Percentiles rank a stretch among this genome's conserved stretches.
These are phyloP conservation scores for Zygnema cylindricum DNA, from an alignment of 139 green algal species.

Conservation along the genomic window DNA sequence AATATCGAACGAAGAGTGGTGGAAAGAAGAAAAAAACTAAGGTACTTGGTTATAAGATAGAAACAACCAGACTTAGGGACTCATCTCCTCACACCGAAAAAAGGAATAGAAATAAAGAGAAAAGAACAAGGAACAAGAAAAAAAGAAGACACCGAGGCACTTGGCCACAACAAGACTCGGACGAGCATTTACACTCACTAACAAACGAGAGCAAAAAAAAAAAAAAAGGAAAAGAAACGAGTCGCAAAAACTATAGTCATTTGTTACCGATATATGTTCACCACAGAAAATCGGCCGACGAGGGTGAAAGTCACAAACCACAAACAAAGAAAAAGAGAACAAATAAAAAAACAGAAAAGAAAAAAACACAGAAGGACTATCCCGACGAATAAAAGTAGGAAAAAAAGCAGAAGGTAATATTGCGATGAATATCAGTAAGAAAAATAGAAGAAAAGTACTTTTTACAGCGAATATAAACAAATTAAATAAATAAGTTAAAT, in stretches of 20 bases:
- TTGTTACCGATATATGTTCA: not conserved
- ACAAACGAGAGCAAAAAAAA: not conserved
- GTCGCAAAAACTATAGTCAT: not conserved
- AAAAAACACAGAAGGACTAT: not conserved
- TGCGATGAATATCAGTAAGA: not conserved
- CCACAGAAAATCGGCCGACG: not conserved
- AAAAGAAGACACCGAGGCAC: no score
- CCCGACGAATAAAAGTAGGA: not conserved
- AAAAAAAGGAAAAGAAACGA: no score
- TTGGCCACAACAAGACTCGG: conserved; percentile 1
- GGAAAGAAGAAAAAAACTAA: no score
- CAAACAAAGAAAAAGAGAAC: not conserved
- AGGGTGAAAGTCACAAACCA: not conserved
- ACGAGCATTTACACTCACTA: not conserved
- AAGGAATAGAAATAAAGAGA: no score
- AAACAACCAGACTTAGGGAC: no score
- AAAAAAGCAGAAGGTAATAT: conserved; percentile 7
- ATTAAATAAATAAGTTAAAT: no score
- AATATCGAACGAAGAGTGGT: no score
- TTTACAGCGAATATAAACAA: not conserved
- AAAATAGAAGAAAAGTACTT: not conserved
- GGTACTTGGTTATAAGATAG: no score
- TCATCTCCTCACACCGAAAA: no score
- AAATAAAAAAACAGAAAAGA: not conserved
- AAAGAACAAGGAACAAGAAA: no score